Percentiles rank a stretch among this genome's conserved stretches.
Conservation (phyloP, 164 flowering plant genomes). For the Liriodendron chinense region DNA sequence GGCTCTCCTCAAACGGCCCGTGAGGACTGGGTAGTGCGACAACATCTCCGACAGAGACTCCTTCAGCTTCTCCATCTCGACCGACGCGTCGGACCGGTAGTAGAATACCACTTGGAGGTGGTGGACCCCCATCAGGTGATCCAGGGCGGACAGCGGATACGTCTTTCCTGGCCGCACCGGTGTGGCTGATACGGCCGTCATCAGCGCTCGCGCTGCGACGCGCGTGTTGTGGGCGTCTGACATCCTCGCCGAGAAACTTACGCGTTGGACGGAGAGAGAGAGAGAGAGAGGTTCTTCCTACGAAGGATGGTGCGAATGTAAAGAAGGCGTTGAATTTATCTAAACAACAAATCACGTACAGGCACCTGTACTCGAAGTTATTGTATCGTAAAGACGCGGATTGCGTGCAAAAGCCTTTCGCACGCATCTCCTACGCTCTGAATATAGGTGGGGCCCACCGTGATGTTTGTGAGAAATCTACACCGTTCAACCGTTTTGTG, state of each 20-base stretch:
- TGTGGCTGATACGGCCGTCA: conserved; percentile 60
- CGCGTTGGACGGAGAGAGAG: too few relatives aligned
- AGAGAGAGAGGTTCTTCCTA: too few relatives aligned
- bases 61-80: conserved; percentile 19
- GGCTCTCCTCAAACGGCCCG: conserved; percentile 53
- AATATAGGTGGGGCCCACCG: too few relatives aligned
- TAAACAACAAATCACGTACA: too few relatives aligned
- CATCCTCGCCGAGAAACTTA: not conserved
- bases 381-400: too few relatives aligned
- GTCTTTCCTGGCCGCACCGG: conserved; percentile 46
- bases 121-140: conserved; percentile 60
- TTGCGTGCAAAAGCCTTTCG: too few relatives aligned
- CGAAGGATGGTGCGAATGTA: too few relatives aligned
- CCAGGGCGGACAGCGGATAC: conserved; percentile 42
- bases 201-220: conserved; percentile 36
- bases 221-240: conserved; percentile 8
- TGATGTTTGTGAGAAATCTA: too few relatives aligned
- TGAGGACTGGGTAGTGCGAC: conserved; percentile 47
- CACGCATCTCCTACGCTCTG: too few relatives aligned
- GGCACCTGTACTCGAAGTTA: too few relatives aligned
- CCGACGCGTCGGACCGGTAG: conserved; percentile 29
- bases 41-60: conserved; percentile 44
- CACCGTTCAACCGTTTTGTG: too few relatives aligned
- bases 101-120: conserved; percentile 57
- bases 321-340: too few relatives aligned